Percentiles rank a stretch among this genome's conserved stretches.
Evolutionary conservation across 2,329 filamentous ascomycete species (phyloP).

Genomic region (Apiospora aurea): DNA sequence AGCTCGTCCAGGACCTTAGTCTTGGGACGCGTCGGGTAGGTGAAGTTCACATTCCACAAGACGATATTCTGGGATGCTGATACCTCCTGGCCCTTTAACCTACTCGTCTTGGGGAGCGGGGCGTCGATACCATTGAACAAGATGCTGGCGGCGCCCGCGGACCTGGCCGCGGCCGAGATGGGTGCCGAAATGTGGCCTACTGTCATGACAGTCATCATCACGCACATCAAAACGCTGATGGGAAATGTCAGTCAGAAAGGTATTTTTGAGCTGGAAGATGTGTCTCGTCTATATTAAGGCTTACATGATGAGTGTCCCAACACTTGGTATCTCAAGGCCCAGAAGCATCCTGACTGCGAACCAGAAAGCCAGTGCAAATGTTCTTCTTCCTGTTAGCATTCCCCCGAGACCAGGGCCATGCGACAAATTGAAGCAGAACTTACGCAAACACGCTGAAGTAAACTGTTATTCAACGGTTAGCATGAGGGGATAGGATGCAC

Average conservation of each 20-base stretch:
- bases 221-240: conserved; percentile 17
- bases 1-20: conserved; percentile 55
- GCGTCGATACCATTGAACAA: conserved; percentile 16
- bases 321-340: conserved; percentile 46
- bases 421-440: background rate
- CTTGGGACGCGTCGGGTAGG: conserved; percentile 56
- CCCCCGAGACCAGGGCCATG: conserved; percentile 8
- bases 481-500: too few relatives aligned
- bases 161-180: conserved; percentile 14
- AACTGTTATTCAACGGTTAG: conserved; percentile 34
- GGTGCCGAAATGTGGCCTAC: conserved; percentile 9
- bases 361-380: conserved; percentile 43
- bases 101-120: conserved; percentile 37
- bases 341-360: conserved; percentile 39
- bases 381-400: conserved; percentile 34
- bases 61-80: conserved; percentile 45
- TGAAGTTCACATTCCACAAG: conserved; percentile 46
- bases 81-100: conserved; percentile 54
- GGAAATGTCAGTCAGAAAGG: background rate
- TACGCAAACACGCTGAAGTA: conserved; percentile 43
- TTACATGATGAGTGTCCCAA: conserved; percentile 39
- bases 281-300: background rate
- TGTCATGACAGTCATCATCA: conserved; percentile 19
- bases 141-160: background rate
- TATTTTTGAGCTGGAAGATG: background rate